These are phyloP conservation scores for Hyparrhenia diplandra DNA, from an alignment of 176 grass and related monocot species.

Conservation along the genomic window DNA sequence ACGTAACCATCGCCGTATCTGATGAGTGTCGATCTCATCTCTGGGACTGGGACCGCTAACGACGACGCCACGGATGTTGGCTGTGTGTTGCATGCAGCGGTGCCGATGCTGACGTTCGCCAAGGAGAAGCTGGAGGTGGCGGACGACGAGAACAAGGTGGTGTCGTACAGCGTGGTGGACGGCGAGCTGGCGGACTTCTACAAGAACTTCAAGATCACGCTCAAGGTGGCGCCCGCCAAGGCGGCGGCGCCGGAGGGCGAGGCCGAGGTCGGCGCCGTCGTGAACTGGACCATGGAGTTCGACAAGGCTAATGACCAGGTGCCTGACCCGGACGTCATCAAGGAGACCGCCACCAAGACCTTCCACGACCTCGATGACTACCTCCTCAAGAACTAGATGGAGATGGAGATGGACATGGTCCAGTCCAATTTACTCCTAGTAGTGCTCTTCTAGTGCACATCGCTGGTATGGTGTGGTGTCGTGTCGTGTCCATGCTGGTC, in stretches of 20 bases:
- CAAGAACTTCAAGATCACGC: slow-evolving; percentile 68
- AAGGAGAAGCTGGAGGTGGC: slow-evolving; percentile 81
- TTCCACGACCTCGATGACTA: slow-evolving; percentile 80
- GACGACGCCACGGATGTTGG: not conserved
- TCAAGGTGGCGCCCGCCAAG: slow-evolving; percentile 39
- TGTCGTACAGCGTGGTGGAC: slow-evolving; percentile 76
- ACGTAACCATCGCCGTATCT: not conserved
- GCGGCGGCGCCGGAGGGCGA: not conserved
- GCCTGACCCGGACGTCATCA: slow-evolving; percentile 64
- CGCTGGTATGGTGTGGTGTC: not conserved
- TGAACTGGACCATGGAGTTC: slow-evolving; percentile 64
- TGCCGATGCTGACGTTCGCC: slow-evolving; percentile 66
- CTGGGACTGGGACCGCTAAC: no score
- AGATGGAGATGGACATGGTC: not conserved
- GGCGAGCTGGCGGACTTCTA: slow-evolving; percentile 64
- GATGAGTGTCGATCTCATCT: no score
- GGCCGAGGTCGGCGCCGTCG: slow-evolving; percentile 27
- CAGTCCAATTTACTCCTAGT: not conserved
- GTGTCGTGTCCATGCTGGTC: not conserved
- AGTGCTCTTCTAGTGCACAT: not conserved
- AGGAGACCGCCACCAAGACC: slow-evolving; percentile 59
- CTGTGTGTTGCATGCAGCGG: slow-evolving; percentile 28
- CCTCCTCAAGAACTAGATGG: slow-evolving; percentile 60
- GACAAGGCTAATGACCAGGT: slow-evolving; percentile 68
- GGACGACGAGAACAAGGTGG: slow-evolving; percentile 66